phyloP scores from a whole-genome alignment of 495 filamentous ascomycete genomes.

The Podospora anserina region DNA sequence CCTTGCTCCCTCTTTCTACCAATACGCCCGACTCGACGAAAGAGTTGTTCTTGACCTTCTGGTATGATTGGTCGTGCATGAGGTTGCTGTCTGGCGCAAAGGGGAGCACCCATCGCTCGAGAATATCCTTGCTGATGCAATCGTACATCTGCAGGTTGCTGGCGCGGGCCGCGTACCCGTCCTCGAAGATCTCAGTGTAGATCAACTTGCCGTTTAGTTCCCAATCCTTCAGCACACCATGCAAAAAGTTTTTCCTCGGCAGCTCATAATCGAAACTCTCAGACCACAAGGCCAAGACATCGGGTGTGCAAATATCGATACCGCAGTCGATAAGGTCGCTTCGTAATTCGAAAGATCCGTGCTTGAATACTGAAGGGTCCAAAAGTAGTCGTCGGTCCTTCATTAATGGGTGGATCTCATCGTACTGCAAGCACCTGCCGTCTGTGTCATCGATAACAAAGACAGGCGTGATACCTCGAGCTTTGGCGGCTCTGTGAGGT shows the following conservation, averaged over 20 bases:
- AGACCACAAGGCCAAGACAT: slow-evolving; percentile 90
- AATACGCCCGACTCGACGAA: slow-evolving; percentile 68
- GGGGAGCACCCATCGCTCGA: slow-evolving; percentile 88
- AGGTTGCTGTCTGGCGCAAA: slow-evolving; percentile 87
- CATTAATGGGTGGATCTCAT: slow-evolving; percentile 60
- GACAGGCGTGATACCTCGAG: slow-evolving; percentile 67
- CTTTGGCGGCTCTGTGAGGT: slow-evolving; percentile 64
- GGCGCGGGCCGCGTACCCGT: slow-evolving; percentile 78
- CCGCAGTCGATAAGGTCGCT: slow-evolving; percentile 89
- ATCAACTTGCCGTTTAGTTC: slow-evolving; percentile 96
- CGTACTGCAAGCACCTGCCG: slow-evolving; percentile 87
- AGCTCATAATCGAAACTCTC: slow-evolving; percentile 97
- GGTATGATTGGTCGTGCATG: slow-evolving; percentile 70
- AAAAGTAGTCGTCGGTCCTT: slow-evolving; percentile 58
- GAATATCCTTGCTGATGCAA: slow-evolving; percentile 82
- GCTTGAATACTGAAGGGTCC: slow-evolving; percentile 59
- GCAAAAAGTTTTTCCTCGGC: slow-evolving; percentile 81
- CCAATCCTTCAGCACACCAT: slow-evolving; percentile 91
- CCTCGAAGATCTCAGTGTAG: slow-evolving; percentile 79
- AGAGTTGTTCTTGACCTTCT: slow-evolving; percentile 65
- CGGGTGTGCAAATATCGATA: slow-evolving; percentile 96
- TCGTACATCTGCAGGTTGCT: slow-evolving; percentile 87
- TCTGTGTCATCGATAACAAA: slow-evolving; percentile 82
- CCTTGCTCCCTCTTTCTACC: slow-evolving; percentile 46
- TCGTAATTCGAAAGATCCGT: slow-evolving; percentile 69